phyloP scores from a whole-genome alignment of 768 basidiomycete species.

The Chiua virens region DNA sequence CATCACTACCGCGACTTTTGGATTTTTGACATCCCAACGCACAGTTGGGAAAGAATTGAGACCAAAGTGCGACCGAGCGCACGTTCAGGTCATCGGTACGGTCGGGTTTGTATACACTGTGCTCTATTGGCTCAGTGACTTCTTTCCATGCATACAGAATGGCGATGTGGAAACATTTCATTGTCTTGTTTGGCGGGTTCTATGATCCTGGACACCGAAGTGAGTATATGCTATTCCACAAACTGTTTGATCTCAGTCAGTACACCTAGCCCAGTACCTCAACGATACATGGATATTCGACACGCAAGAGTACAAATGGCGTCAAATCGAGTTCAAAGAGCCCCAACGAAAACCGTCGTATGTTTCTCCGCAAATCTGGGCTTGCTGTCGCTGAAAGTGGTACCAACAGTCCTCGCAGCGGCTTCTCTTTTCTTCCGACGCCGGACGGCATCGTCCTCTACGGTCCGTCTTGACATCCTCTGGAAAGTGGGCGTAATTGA shows the following conservation, averaged over 20 bases:
- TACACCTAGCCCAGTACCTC: constrained; percentile 64
- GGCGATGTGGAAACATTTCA: constrained; percentile 86
- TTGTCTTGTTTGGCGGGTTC: constrained; percentile 89
- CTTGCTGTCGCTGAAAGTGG: neutral
- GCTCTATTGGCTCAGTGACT: neutral
- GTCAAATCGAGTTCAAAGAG: constrained; percentile 71
- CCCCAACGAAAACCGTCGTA: constrained; percentile 73
- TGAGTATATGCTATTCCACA: constrained; percentile 22
- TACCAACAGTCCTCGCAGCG: constrained; percentile 60
- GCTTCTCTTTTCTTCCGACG: constrained; percentile 81
- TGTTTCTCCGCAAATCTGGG: constrained; percentile 13
- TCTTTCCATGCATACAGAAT: constrained; percentile 47
- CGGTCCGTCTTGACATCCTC: constrained; percentile 43
- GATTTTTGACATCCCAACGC: constrained; percentile 77
- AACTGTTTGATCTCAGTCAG: neutral
- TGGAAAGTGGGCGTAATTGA: neutral
- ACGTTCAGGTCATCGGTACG: constrained; percentile 77
- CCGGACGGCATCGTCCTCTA: constrained; percentile 79
- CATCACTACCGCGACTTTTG: constrained; percentile 91
- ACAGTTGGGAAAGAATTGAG: constrained; percentile 87
- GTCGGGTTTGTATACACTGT: neutral
- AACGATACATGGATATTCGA: constrained; percentile 88
- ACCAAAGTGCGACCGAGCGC: constrained; percentile 80
- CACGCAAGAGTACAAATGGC: constrained; percentile 85
- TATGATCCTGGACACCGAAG: constrained; percentile 85